phyloP scores from a whole-genome alignment of 2,329 filamentous ascomycete genomes.

The Botrytis porri region DNA sequence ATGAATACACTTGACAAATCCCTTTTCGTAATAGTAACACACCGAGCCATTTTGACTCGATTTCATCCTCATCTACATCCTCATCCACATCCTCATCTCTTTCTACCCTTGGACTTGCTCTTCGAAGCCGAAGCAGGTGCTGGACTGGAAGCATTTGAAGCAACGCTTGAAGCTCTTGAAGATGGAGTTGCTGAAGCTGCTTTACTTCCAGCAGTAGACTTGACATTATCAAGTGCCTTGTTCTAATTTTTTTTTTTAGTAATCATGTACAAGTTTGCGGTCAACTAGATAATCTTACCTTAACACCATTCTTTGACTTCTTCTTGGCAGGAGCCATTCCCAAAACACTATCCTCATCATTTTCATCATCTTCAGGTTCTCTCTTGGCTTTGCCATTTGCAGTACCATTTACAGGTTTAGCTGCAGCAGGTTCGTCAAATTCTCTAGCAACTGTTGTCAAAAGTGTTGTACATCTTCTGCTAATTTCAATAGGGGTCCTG shows the following conservation, averaged over 20 bases:
- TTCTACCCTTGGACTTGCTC: slow-evolving; percentile 51
- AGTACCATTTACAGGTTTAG: slow-evolving; percentile 49
- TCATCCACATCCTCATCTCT: slow-evolving; percentile 41
- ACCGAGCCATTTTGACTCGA: neutral
- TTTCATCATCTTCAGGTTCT: slow-evolving; percentile 74
- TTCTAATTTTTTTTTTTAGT: slow-evolving; percentile 72
- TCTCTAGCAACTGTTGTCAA: slow-evolving; percentile 93
- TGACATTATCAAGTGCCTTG: slow-evolving; percentile 87
- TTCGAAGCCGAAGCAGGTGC: slow-evolving; percentile 39
- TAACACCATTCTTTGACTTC: slow-evolving; percentile 84
- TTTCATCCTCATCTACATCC: neutral
- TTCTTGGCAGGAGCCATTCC: slow-evolving; percentile 87
- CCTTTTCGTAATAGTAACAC: slow-evolving; percentile 15
- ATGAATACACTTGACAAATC: slow-evolving; percentile 4
- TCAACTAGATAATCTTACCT: slow-evolving; percentile 44
- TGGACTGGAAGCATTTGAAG: slow-evolving; percentile 63
- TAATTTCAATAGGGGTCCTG: slow-evolving; percentile 87
- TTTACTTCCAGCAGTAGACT: slow-evolving; percentile 67
- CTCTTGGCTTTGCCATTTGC: slow-evolving; percentile 71
- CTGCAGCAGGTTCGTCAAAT: slow-evolving; percentile 67
- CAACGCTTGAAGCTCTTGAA: slow-evolving; percentile 77
- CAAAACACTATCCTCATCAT: slow-evolving; percentile 77
- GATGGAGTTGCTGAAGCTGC: slow-evolving; percentile 74
- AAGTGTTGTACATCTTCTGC: slow-evolving; percentile 87
- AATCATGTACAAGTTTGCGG: neutral